Evolutionary conservation across 2,329 filamentous ascomycete genomes (phyloP).

Genomic region (Neopestalotiopsis sp.): DNA sequence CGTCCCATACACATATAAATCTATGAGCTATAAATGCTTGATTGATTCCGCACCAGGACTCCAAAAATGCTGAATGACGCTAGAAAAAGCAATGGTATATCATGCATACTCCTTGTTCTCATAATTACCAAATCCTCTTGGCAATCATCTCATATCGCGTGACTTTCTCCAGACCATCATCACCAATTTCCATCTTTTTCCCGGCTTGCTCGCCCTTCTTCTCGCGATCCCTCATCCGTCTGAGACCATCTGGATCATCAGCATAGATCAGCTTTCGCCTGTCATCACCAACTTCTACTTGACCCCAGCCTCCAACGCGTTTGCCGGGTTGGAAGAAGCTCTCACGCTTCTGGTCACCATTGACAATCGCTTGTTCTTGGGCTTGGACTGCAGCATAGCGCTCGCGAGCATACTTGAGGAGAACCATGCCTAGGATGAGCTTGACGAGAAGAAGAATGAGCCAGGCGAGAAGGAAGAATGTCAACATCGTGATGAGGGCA

Average conservation of each 20-base stretch:
- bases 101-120: neutral
- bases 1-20: no score
- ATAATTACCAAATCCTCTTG: conserved; percentile 86
- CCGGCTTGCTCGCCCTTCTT: conserved; percentile 66
- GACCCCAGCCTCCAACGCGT: conserved; percentile 80
- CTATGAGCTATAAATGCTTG: neutral
- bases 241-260: conserved; percentile 77
- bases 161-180: conserved; percentile 62
- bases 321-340: conserved; percentile 73
- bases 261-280: conserved; percentile 84
- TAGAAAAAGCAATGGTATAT: neutral
- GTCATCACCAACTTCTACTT: conserved; percentile 88
- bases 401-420: conserved; percentile 79
- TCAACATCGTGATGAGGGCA: conserved; percentile 78
- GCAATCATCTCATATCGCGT: conserved; percentile 91
- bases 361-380: conserved; percentile 59
- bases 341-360: conserved; percentile 53
- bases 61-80: conserved; percentile 4
- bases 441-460: conserved; percentile 84
- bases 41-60: neutral
- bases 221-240: conserved; percentile 65
- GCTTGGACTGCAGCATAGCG: conserved; percentile 83
- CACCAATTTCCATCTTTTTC: conserved; percentile 51
- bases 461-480: conserved; percentile 85
- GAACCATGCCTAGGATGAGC: conserved; percentile 83